phyloP scores from a whole-genome alignment of 306 rosid species.

The Trifolium subterraneum region DNA sequence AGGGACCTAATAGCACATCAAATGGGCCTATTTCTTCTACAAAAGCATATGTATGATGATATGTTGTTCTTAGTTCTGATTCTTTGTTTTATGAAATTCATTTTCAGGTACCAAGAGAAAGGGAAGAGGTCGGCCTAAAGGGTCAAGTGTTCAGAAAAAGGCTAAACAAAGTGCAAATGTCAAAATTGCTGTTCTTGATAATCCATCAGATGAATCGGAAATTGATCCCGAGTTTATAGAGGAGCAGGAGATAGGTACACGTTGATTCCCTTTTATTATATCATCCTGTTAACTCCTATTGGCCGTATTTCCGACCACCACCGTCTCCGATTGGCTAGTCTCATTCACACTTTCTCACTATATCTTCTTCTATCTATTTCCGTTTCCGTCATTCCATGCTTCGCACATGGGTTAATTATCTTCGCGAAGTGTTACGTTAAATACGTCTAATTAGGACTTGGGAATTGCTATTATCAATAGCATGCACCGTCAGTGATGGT shows the following conservation, averaged over 20 bases:
- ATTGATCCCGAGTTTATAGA: conserved; percentile 14
- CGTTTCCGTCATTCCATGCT: background rate
- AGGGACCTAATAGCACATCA: background rate
- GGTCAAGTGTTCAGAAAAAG: conserved; percentile 16
- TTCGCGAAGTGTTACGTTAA: background rate
- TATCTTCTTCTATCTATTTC: background rate
- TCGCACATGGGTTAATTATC: background rate
- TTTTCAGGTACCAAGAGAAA: conserved; percentile 40
- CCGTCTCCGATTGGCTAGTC: background rate
- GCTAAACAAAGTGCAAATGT: conserved; percentile 15
- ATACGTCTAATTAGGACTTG: background rate
- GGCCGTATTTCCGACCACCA: background rate
- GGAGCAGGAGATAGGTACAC: conserved; percentile 40
- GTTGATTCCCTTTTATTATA: conserved; percentile 7
- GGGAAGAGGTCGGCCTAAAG: conserved; percentile 42
- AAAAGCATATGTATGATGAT: conserved; percentile 7
- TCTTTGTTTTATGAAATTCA: background rate
- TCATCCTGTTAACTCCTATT: background rate
- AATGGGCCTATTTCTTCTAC: background rate
- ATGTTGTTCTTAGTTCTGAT: conserved; percentile 8
- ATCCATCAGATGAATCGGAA: conserved; percentile 4
- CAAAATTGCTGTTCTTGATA: conserved; percentile 1
- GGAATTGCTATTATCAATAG: background rate
- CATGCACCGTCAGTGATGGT: background rate
- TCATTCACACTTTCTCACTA: background rate